Evolutionary conservation across 2,329 filamentous ascomycete genomes (phyloP), one percentile per base, ranked within the genome.

Genomic region (Cladosporium velox): DNA sequence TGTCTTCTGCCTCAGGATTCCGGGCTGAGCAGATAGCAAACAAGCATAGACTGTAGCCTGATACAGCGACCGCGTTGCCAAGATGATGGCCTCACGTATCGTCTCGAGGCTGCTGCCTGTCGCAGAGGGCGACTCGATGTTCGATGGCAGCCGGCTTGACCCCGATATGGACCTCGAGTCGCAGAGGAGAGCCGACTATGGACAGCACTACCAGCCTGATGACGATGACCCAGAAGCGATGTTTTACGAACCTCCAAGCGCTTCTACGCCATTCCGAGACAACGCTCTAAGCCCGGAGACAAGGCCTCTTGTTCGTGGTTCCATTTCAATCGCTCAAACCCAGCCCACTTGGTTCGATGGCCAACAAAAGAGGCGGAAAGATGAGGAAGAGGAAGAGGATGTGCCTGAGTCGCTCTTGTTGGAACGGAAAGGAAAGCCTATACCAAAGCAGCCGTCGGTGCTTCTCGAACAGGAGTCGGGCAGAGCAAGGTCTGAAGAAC

Each of bases 381-480:
- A 34, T 3, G 63, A 70, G 35, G 85, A 87, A 59, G 82, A 84
- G 41, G 86, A 88, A 71, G 86, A 88, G 60, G 87, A 89, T 71
- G 87, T 90, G 2, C 88, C 88, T 2, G 83, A 84, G 64, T 90
- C 88, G 10, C 77, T 90, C 44, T 77, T 90, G 34, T 79, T 89
- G 47, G 87, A 89, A 76, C 58, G 49, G 12, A 57, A 62, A 24
- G 58, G 60, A 44, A 55, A 59, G 47, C 61, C 51, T n/a, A 44
- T n/a, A 35, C 51, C 30, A 32, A 66, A n/a, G 38, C 30, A 28
- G 47, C 14, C 49, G 54, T 41, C 69, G 68, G 10, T 68, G 67
- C 10, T 67, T 66, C 34, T 26, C 12, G 38, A 51, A 49, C 41
- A 60, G 66, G 64, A 32, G 26, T 21, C 54, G 21, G 49, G 59